Conservation (phyloP, 345 rosid genomes). For the Citrus australasica region DNA sequence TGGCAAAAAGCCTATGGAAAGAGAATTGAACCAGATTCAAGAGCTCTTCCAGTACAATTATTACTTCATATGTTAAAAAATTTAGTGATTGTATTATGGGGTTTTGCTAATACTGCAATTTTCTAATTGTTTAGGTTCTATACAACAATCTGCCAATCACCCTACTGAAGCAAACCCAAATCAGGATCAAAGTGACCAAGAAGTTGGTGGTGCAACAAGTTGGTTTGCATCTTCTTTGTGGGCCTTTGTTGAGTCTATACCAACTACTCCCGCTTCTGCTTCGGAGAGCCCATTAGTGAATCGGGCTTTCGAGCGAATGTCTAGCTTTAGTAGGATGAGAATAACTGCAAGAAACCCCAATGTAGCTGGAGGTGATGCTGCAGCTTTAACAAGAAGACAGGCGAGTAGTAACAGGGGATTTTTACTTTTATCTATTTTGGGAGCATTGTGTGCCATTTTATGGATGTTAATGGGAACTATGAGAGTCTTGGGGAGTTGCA, state of each 20-base stretch:
- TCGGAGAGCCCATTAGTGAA: slow-evolving; percentile 64
- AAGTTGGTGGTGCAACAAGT: slow-evolving; percentile 34
- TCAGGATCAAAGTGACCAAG: slow-evolving; percentile 21
- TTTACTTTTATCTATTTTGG: slow-evolving; percentile 50
- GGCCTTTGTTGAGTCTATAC: slow-evolving; percentile 81
- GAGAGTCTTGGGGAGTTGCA: slow-evolving; percentile 38
- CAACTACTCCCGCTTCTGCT: slow-evolving; percentile 81
- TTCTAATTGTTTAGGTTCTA: slow-evolving; percentile 43
- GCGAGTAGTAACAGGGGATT: slow-evolving; percentile 36
- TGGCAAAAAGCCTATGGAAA: slow-evolving; percentile 32
- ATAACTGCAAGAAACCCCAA: slow-evolving; percentile 25
- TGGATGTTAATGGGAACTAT: slow-evolving; percentile 58
- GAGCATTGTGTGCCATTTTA: slow-evolving; percentile 56
- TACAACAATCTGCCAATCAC: slow-evolving; percentile 9
- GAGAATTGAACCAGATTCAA: slow-evolving; percentile 44
- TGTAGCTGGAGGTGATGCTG: slow-evolving; percentile 18
- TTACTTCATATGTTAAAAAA: slow-evolving; percentile 12
- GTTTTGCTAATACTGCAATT: slow-evolving; percentile 16
- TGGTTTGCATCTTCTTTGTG: slow-evolving; percentile 65
- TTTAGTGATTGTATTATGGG: background rate
- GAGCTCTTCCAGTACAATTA: slow-evolving; percentile 47
- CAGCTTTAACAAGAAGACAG: slow-evolving; percentile 27
- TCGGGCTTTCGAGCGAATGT: slow-evolving; percentile 60
- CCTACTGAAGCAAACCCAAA: slow-evolving; percentile 23
- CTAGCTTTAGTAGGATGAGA: slow-evolving; percentile 60